phyloP scores from a whole-genome alignment of 2,329 filamentous ascomycete species.

The Pseudophaeomoniella oleicola region DNA sequence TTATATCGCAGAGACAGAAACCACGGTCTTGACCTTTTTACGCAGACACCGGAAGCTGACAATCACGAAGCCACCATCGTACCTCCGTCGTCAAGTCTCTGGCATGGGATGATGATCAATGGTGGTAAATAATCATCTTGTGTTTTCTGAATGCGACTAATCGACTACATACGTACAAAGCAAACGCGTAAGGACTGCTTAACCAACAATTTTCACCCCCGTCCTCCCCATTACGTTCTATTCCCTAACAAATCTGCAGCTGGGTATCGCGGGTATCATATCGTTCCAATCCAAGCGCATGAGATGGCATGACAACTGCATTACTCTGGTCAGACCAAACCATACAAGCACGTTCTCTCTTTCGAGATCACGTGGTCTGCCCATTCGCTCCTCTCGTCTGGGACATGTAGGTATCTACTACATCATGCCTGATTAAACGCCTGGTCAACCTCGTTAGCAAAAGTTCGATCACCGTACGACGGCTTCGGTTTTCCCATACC shows the following conservation, averaged over 20 bases:
- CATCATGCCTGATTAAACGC: slow-evolving; percentile 20
- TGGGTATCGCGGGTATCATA: not conserved
- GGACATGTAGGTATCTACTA: not conserved
- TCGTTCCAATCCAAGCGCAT: not conserved
- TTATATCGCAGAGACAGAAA: no score
- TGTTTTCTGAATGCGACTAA: no score
- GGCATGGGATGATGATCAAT: no score
- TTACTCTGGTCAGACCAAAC: no score
- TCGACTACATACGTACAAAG: not conserved
- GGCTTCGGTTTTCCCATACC: not conserved
- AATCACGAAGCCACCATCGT: no score
- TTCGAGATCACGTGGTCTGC: not conserved
- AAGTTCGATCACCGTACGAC: slow-evolving; percentile 7
- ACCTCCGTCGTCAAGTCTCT: no score
- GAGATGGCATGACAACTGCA: not conserved
- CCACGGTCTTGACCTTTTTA: no score
- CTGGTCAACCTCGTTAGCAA: slow-evolving; percentile 30
- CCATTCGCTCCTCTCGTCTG: not conserved
- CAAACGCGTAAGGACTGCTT: not conserved
- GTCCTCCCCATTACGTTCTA: not conserved
- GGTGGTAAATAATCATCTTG: no score
- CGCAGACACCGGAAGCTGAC: no score
- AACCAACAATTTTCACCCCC: not conserved
- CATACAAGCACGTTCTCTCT: not conserved
- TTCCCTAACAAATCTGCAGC: not conserved